Conservation (phyloP, 345 rosid species). For the Euclidium syriacum region DNA sequence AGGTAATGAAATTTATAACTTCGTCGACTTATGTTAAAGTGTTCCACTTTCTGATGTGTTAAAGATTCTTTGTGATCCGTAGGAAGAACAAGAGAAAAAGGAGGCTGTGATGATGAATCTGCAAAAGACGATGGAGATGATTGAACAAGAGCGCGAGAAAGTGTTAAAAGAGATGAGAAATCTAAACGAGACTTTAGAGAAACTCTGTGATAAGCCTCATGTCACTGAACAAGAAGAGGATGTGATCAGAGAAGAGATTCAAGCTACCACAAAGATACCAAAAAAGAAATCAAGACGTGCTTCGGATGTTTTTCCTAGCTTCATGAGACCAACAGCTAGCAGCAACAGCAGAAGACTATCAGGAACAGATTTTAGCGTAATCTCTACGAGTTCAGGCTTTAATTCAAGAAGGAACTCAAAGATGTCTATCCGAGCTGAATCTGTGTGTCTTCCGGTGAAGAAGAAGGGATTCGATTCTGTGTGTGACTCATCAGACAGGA, state of each 20-base stretch:
- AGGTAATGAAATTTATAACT: slow-evolving; percentile 28
- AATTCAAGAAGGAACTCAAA: slow-evolving; percentile 36
- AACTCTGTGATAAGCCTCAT: slow-evolving; percentile 32
- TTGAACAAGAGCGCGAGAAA: slow-evolving; percentile 48
- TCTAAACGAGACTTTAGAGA: slow-evolving; percentile 42
- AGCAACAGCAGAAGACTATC: slow-evolving; percentile 55
- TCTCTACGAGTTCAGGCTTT: slow-evolving; percentile 15
- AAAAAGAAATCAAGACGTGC: slow-evolving; percentile 28
- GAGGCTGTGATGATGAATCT: slow-evolving; percentile 47
- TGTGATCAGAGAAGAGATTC: slow-evolving; percentile 28
- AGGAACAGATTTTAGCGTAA: slow-evolving; percentile 30
- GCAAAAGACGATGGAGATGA: slow-evolving; percentile 39
- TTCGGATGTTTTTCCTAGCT: slow-evolving; percentile 48
- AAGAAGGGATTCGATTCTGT: slow-evolving; percentile 28
- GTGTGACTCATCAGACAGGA: slow-evolving; percentile 38
- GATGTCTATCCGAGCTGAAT: slow-evolving; percentile 46
- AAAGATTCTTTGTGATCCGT: slow-evolving; percentile 8
- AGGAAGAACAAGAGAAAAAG: slow-evolving; percentile 49
- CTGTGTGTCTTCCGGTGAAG: slow-evolving; percentile 48
- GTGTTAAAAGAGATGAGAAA: slow-evolving; percentile 33
- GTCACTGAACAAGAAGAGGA: slow-evolving; percentile 30
- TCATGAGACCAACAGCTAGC: slow-evolving; percentile 72
- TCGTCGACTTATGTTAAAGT: background rate
- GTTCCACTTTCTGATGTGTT: slow-evolving; percentile 13
- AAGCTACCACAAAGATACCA: slow-evolving; percentile 17